Evolutionary conservation across 805 yeast species (phyloP).

Genomic region (Metschnikowia colocasiae): DNA sequence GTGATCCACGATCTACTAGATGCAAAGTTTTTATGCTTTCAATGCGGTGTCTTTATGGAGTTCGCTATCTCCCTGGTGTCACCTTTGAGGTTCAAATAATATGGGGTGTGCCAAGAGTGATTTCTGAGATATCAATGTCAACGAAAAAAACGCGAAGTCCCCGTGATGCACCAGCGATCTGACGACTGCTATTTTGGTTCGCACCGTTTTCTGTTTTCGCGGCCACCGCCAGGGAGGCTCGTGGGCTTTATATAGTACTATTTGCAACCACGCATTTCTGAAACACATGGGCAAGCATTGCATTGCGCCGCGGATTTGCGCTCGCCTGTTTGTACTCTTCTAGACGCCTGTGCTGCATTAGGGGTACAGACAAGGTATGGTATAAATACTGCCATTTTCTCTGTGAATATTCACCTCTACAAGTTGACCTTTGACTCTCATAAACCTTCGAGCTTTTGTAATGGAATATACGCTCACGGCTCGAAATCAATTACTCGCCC

Average conservation of each 20-base stretch:
- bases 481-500: no score
- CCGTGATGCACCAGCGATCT: constrained; percentile 1
- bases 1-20: background rate
- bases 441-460: background rate
- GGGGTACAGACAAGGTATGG: background rate
- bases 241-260: background rate
- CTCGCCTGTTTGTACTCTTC: background rate
- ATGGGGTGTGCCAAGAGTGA: background rate
- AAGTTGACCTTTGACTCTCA: no score
- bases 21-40: background rate
- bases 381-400: background rate
- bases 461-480: no score
- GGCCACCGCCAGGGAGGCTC: background rate
- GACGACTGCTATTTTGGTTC: background rate
- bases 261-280: constrained; percentile 5
- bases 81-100: background rate
- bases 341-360: background rate
- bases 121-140: background rate
- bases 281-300: background rate
- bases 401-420: no score
- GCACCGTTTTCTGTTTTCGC: constrained; percentile 2
- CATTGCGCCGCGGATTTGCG: background rate
- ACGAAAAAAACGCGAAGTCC: constrained; percentile 4
- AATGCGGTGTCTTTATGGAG: background rate
- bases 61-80: background rate